phyloP scores from a whole-genome alignment of 176 grass and related monocot genomes.

The Eragrostis nindensis region DNA sequence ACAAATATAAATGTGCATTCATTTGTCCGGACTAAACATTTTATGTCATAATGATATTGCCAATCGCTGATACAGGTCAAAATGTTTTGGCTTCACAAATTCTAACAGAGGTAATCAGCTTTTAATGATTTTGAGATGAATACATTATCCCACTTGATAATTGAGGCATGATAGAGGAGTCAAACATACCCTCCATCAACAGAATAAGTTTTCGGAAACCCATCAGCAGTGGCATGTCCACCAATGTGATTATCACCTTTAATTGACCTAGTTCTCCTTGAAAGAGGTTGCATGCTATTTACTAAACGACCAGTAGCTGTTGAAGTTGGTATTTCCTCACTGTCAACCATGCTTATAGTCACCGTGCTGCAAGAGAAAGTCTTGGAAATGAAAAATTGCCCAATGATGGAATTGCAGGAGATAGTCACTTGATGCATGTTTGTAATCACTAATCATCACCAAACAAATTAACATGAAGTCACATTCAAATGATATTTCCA shows the following conservation, averaged over 20 bases:
- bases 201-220: conserved; percentile 64
- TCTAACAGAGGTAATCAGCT: conserved; percentile 11
- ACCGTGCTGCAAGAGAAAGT: conserved; percentile 55
- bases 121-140: conserved; percentile 29
- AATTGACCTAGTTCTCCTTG: conserved; percentile 77
- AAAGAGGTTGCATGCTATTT: conserved; percentile 67
- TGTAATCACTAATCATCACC: conserved; percentile 16
- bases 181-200: conserved; percentile 78
- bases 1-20: background rate
- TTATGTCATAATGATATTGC: too few relatives aligned
- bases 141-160: conserved; percentile 27
- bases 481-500: conserved; percentile 29
- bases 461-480: conserved; percentile 37
- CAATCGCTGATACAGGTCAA: background rate
- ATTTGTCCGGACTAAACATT: background rate
- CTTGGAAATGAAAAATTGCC: conserved; percentile 43
- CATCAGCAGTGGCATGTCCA: conserved; percentile 45
- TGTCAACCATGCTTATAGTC: conserved; percentile 64
- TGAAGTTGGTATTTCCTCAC: conserved; percentile 63
- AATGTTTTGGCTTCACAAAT: background rate
- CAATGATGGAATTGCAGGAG: conserved; percentile 13
- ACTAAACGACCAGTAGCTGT: conserved; percentile 50
- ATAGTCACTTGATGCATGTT: background rate
- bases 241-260: conserved; percentile 72
- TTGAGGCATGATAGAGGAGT: conserved; percentile 23